Conservation (phyloP, 176 grass and related monocot species). For the Hordeum marinum region DNA sequence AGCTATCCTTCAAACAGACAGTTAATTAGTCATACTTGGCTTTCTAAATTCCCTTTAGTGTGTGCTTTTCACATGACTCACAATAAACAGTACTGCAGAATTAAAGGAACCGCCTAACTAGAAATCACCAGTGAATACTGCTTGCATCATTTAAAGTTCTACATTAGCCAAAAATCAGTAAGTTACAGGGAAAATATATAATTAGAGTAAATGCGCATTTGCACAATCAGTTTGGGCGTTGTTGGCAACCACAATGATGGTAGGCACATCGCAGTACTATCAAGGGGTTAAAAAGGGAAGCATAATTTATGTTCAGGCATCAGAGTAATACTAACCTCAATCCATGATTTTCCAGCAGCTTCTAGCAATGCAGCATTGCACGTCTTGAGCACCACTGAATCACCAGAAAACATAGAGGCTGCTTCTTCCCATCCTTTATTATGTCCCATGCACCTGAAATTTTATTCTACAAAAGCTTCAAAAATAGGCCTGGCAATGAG, state of each 20-base stretch:
- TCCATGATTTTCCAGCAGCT: constrained; percentile 84
- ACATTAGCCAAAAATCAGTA: not conserved
- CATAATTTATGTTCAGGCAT: not conserved
- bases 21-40: not conserved
- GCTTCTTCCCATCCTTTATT: constrained; percentile 99
- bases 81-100: not conserved
- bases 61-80: not conserved
- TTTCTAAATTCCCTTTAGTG: not conserved
- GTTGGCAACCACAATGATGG: not conserved
- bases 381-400: constrained; percentile 61
- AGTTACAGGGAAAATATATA: not conserved
- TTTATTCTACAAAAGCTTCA: constrained; percentile 22
- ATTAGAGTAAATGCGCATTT: not conserved
- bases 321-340: constrained; percentile 48
- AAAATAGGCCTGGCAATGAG: not conserved
- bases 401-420: constrained; percentile 87
- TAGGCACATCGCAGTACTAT: not conserved
- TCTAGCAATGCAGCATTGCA: constrained; percentile 93
- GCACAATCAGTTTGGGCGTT: not conserved
- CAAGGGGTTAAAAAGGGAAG: not conserved
- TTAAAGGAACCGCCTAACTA: not conserved
- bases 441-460: constrained; percentile 95
- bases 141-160: not conserved
- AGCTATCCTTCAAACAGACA: not conserved
- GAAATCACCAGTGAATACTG: not conserved